These are phyloP conservation scores for Trifolium dubium DNA, from an alignment of 306 rosid genomes.

Conservation along the genomic window DNA sequence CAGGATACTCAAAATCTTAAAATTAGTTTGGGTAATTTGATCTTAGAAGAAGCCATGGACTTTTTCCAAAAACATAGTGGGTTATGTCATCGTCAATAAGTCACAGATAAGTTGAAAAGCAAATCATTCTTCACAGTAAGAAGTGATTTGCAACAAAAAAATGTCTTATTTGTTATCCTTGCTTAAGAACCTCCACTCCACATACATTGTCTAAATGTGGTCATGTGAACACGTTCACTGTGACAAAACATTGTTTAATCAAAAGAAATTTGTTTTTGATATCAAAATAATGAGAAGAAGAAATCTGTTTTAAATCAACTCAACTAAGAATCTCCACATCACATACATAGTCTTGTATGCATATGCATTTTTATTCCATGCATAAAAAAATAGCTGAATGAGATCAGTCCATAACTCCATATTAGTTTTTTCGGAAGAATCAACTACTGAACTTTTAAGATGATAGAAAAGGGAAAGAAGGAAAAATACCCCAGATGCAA, in stretches of 20 bases:
- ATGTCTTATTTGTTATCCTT: neutral
- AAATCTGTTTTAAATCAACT: neutral
- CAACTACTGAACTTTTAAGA: neutral
- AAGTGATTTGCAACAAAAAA: neutral
- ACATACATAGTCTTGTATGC: neutral
- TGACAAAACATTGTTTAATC: neutral
- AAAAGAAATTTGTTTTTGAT: neutral
- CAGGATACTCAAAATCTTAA: slow-evolving; percentile 43
- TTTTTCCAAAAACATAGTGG: neutral
- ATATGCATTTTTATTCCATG: neutral
- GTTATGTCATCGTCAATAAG: neutral
- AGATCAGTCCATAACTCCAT: neutral
- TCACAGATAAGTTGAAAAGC: neutral
- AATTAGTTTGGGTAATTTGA: slow-evolving; percentile 32
- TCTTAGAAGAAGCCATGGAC: neutral
- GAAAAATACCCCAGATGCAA: slow-evolving; percentile 76
- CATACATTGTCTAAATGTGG: neutral
- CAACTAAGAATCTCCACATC: neutral
- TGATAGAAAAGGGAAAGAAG: slow-evolving; percentile 41
- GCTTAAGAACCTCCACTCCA: neutral
- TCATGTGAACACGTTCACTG: neutral
- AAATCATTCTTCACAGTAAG: slow-evolving; percentile 27
- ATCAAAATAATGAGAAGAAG: neutral
- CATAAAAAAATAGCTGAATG: neutral
- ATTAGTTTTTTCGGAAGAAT: neutral